Evolutionary conservation across 768 basidiomycete species (phyloP).

Genomic region (Russula abietina): DNA sequence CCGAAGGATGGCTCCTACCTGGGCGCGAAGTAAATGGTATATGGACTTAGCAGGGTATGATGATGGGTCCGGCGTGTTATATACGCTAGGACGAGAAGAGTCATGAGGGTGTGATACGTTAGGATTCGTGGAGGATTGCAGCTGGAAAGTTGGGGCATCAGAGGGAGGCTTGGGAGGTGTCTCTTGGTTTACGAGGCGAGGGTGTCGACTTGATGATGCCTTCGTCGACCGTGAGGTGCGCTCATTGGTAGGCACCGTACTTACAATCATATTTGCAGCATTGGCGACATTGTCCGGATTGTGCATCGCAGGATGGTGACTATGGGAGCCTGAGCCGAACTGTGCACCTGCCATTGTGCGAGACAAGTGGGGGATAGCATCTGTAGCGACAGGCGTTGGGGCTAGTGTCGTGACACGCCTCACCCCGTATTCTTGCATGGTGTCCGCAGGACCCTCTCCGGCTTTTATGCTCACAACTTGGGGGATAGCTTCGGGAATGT

Average conservation of each 20-base stretch:
- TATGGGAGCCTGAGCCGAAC: not conserved
- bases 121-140: not conserved
- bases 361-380: not conserved
- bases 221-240: slow-evolving; percentile 23
- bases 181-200: slow-evolving; percentile 20
- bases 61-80: slow-evolving; percentile 4
- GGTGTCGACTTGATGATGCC: slow-evolving; percentile 21
- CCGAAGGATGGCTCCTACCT: slow-evolving; percentile 20
- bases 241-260: slow-evolving; percentile 15
- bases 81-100: slow-evolving; percentile 17
- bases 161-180: slow-evolving; percentile 19
- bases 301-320: slow-evolving; percentile 3
- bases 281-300: slow-evolving; percentile 1
- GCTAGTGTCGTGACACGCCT: not conserved
- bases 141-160: not conserved
- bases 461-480: slow-evolving; percentile 48
- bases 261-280: slow-evolving; percentile 3
- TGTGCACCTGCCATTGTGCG: slow-evolving; percentile 6
- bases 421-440: slow-evolving; percentile 3
- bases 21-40: slow-evolving; percentile 22
- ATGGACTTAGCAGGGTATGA: slow-evolving; percentile 20
- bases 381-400: not conserved
- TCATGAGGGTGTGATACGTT: slow-evolving; percentile 17
- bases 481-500: slow-evolving; percentile 27
- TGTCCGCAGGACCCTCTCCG: slow-evolving; percentile 46